Base-by-base conservation (phyloP, 2,329 filamentous ascomycete species). In the Apiospora marii region DNA sequence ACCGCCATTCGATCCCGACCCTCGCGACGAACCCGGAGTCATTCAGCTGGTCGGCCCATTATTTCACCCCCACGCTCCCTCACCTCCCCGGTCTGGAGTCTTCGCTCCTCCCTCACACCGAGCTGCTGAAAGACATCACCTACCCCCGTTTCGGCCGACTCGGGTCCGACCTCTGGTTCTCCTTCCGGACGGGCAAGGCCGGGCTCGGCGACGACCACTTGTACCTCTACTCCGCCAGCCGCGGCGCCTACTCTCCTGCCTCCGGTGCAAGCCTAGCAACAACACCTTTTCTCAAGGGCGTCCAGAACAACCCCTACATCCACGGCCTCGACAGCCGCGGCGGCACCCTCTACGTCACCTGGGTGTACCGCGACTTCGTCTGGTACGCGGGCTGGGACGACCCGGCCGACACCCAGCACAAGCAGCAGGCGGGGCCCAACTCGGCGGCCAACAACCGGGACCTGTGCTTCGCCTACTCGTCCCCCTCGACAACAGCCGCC, bases 291-390 rank as follows among this genome's bases (percentile, higher is more conserved):
- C 84, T 84, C 82, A 90, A 96, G 80, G 86, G 86, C 43, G 77
- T 84, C 34, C 78, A 81, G 58, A 87, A 85, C 78, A 88, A 87
- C 77, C 85, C 86, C 1, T 88, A 88, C 77, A 83, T 87, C 76
- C 86, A 88, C 77, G 86, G 86, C 13, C 79, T 88, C 67, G 83
- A 83, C 73, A 80, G 79, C 44, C 77, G 80, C 41, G 10, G 1
- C 68, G 74, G 75, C 44, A 76, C 74, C 12, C 80, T 88, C 1
- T 83, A 84, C 76, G 81, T 83, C 27, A 86, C 85, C 0, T 87
- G 86, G 86, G 87, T 87, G 0, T 87, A 86, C 73, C 84, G 86
- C 22, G 85, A 83, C 24, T 87, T 87, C 68, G 84, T 87, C 7
- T 78, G 79, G 71, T 85, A 85, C 76, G 75, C 77, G 0, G 83